A percentile compares a stretch with the other conserved stretches of the same genome.
Evolutionary conservation across 306 rosid genomes (phyloP).

Genomic region (Glycine tomentella): DNA sequence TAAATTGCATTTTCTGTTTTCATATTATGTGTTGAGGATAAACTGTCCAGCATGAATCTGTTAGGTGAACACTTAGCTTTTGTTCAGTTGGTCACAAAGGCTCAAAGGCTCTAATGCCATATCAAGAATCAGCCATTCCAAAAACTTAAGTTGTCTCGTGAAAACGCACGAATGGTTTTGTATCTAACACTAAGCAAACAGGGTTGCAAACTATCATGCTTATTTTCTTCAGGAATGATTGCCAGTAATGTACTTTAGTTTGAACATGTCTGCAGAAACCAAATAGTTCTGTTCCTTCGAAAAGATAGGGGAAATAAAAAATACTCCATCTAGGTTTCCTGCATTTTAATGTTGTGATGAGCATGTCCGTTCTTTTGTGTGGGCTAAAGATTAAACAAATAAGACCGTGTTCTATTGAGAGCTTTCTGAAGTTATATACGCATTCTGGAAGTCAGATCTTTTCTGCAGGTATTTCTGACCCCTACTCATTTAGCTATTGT

Average conservation of each 20-base stretch:
- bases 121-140: not conserved
- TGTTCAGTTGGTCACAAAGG: not conserved
- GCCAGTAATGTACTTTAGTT: not conserved
- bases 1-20: slow-evolving; percentile 4
- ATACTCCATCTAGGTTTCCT: not conserved
- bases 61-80: not conserved
- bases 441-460: not conserved
- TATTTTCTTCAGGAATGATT: not conserved
- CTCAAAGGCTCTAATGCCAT: not conserved
- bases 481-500: slow-evolving; percentile 89
- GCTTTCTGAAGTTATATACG: slow-evolving; percentile 17
- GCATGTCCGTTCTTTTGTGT: not conserved
- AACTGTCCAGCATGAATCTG: not conserved
- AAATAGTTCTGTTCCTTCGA: not conserved
- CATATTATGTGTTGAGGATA: not conserved
- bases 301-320: not conserved
- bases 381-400: not conserved
- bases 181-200: not conserved
- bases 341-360: not conserved
- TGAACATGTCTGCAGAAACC: too few relatives aligned
- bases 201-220: not conserved
- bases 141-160: not conserved
- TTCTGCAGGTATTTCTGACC: slow-evolving; percentile 79
- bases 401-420: not conserved
- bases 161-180: not conserved